Evolutionary conservation across 805 yeast genomes (phyloP).

Genomic region (Scheffersomyces ergatensis): DNA sequence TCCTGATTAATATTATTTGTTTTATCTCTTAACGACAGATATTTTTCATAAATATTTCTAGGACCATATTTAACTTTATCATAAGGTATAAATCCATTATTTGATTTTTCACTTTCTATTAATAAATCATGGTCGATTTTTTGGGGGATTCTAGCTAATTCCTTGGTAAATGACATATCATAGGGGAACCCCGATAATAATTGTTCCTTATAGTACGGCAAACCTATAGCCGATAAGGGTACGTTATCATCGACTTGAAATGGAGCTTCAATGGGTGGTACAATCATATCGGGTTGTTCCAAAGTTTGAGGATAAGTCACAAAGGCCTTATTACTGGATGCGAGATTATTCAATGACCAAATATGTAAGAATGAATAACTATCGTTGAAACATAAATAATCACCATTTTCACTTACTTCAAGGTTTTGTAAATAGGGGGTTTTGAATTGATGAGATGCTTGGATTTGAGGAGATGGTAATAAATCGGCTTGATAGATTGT

Average conservation of each 20-base stretch:
- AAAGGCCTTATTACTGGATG: constrained; percentile 28
- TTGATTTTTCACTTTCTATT: constrained; percentile 19
- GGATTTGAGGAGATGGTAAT: constrained; percentile 8
- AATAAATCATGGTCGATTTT: constrained; percentile 48
- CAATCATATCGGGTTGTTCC: constrained; percentile 52
- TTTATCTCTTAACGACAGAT: constrained; percentile 31
- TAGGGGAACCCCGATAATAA: constrained; percentile 80
- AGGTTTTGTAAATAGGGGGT: constrained; percentile 40
- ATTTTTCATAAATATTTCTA: constrained; percentile 46
- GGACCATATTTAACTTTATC: constrained; percentile 56
- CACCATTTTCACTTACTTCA: constrained; percentile 70
- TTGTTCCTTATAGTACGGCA: constrained; percentile 81
- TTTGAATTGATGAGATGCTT: constrained; percentile 1
- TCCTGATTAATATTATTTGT: constrained; percentile 7
- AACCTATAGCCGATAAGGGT: constrained; percentile 72
- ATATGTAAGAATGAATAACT: constrained; percentile 58
- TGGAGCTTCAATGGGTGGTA: constrained; percentile 13
- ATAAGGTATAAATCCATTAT: constrained; percentile 32
- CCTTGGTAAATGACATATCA: constrained; percentile 56
- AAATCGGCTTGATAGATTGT: constrained; percentile 67
- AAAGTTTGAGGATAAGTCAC: constrained; percentile 38
- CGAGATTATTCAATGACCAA: constrained; percentile 54
- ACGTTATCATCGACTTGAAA: constrained; percentile 38
- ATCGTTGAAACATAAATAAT: constrained; percentile 69
- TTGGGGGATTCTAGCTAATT: constrained; percentile 58